These are phyloP conservation scores for Piedraia hortae DNA, from an alignment of 2,329 filamentous ascomycete species.

Conservation along the genomic window DNA sequence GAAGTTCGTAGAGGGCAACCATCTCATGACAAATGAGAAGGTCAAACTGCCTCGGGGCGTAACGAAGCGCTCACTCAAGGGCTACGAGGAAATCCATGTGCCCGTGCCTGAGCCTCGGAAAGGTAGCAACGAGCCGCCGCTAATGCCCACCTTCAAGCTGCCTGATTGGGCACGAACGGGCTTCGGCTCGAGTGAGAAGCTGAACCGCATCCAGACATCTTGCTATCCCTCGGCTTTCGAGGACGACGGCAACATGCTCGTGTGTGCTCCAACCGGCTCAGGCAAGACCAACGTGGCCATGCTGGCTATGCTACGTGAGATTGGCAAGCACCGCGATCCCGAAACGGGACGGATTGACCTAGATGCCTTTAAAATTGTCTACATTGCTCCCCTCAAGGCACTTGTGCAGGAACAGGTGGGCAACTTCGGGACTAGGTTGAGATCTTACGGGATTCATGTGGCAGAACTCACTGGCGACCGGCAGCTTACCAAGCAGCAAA, in stretches of 20 bases:
- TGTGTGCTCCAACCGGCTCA: conserved; percentile 89
- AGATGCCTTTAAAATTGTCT: conserved; percentile 94
- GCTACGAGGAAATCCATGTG: conserved; percentile 95
- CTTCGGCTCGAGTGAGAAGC: conserved; percentile 59
- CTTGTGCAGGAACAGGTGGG: conserved; percentile 94
- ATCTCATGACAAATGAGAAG: conserved; percentile 97
- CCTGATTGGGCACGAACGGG: conserved; percentile 76
- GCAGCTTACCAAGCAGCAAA: conserved; percentile 95
- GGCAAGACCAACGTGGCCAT: conserved; percentile 98
- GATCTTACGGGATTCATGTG: conserved; percentile 73
- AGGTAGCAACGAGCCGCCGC: conserved; percentile 44
- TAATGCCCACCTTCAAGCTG: conserved; percentile 63
- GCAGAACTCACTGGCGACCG: conserved; percentile 93
- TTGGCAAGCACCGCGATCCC: conserved; percentile 78
- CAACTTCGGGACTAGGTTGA: conserved; percentile 78
- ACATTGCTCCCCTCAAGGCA: conserved; percentile 86
- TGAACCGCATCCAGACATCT: conserved; percentile 88
- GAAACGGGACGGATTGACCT: conserved; percentile 81
- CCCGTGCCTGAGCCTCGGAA: conserved; percentile 70
- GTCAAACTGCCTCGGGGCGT: conserved; percentile 83
- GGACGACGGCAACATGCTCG: conserved; percentile 88
- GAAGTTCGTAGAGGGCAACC: conserved; percentile 90
- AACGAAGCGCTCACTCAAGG: conserved; percentile 85
- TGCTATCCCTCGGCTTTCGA: conserved; percentile 79
- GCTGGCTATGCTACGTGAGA: conserved; percentile 83